Base-by-base conservation (phyloP, 805 yeast genomes). In the Brettanomyces nanus region DNA sequence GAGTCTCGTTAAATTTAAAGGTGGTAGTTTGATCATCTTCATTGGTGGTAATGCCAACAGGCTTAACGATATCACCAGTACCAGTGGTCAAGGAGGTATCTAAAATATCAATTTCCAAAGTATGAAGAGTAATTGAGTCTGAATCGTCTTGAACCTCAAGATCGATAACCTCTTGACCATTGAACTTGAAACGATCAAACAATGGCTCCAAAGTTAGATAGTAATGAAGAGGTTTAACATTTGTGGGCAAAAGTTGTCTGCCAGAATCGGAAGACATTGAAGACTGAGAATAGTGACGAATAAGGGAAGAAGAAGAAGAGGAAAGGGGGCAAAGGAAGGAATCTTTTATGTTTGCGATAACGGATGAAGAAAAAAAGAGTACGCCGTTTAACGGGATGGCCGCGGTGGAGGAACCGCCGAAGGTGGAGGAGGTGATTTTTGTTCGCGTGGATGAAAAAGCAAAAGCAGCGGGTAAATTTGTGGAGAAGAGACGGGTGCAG, bases 171-270 rank as follows among this genome's bases (percentile, higher is more conserved):
- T 71, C 79, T n/a, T 52, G 54, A 19, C 85, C 85, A 13, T 54
- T 51, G 51, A 68, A 78, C 18, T 67, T 58, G 52, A 71, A 71
- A 26, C 65, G 63, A 13, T 56, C 61, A 31, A 60, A 45, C 10
- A 44, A 26, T 6, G 62, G 60, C 38, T 54, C 57, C 29, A 78
- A 61, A 6, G 76, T 65, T 32, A 90, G 58, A 41, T 77, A 74
- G 59, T 90, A 90, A 59, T 85, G 87, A 30, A 63, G 52, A 23
- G 98, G 97, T 46, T 71, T 73, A 45, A 89, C 85, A 43, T 75
- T 69, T 3, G 51, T 45, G 28, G 65, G 66, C 25, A 61, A 45
- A n/a, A 58, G 47, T 42, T 57, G 59, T 44, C 61, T 5, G 45
- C 23, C 34, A 17, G 28, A 22, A 14, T 15, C n/a, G 13, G 19